These are phyloP conservation scores for Stylosanthes scabra DNA, from an alignment of 331 rosid species.

Conservation along the genomic window DNA sequence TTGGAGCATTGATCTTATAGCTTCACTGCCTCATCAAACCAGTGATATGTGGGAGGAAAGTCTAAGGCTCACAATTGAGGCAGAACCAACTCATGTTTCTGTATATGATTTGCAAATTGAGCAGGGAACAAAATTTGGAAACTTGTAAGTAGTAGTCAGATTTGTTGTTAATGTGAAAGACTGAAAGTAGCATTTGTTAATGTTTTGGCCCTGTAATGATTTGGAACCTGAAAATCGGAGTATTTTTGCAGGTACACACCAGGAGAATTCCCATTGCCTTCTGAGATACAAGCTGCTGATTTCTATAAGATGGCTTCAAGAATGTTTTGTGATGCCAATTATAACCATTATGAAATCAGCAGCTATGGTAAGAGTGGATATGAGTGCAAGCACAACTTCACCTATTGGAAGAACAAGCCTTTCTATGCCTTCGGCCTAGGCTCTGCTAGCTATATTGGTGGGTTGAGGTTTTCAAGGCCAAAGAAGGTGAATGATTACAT, in stretches of 20 bases:
- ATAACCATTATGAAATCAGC: slow-evolving; percentile 89
- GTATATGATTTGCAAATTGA: slow-evolving; percentile 92
- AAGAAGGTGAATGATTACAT: slow-evolving; percentile 68
- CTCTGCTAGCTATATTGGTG: slow-evolving; percentile 80
- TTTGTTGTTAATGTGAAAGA: neutral
- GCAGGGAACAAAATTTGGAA: slow-evolving; percentile 81
- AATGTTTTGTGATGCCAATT: slow-evolving; percentile 61
- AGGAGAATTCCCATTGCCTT: slow-evolving; percentile 86
- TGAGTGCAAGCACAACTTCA: slow-evolving; percentile 80
- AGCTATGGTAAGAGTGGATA: slow-evolving; percentile 84
- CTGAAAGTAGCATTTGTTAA: neutral
- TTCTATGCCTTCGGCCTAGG: slow-evolving; percentile 93
- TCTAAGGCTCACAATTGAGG: slow-evolving; percentile 62
- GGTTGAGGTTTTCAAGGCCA: slow-evolving; percentile 85
- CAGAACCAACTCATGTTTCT: slow-evolving; percentile 74
- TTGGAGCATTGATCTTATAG: slow-evolving; percentile 90
- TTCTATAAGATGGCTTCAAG: slow-evolving; percentile 85
- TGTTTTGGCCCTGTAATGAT: no score
- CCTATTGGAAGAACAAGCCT: slow-evolving; percentile 86
- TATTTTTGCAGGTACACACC: slow-evolving; percentile 69
- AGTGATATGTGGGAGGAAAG: slow-evolving; percentile 85
- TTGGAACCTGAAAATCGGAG: slow-evolving; percentile 37
- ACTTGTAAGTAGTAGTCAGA: slow-evolving; percentile 52
- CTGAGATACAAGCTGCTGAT: slow-evolving; percentile 75
- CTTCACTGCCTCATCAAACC: slow-evolving; percentile 84